phyloP scores from a whole-genome alignment of 176 grass and related monocot species.

The Cymbopogon citratus region DNA sequence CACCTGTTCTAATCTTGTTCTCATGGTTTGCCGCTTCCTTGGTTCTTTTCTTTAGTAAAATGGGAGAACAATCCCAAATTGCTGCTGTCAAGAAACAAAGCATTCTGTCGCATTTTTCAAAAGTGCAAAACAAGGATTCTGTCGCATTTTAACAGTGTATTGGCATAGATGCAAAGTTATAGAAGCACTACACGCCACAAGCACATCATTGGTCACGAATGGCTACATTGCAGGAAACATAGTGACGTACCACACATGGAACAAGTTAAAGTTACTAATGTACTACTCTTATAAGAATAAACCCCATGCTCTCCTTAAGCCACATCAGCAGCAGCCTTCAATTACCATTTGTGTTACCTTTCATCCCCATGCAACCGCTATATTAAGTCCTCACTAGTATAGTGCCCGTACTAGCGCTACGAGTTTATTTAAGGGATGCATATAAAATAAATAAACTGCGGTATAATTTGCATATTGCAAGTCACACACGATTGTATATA shows the following conservation, averaged over 20 bases:
- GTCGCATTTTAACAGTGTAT: not conserved
- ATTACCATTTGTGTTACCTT: no score
- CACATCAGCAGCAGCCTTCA: not conserved
- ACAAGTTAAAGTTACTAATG: no score
- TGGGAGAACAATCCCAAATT: not conserved
- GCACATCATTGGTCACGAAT: not conserved
- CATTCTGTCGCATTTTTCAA: not conserved
- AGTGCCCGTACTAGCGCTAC: no score
- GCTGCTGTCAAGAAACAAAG: not conserved
- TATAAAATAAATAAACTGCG: no score
- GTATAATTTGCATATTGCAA: no score
- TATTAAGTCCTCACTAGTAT: no score
- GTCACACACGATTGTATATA: no score
- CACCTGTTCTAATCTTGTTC: no score
- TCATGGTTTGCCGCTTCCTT: no score
- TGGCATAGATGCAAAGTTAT: not conserved
- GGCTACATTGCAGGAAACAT: not conserved
- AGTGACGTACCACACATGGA: not conserved
- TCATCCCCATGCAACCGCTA: no score
- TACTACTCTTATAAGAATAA: no score
- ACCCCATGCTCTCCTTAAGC: not conserved
- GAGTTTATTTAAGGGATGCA: no score
- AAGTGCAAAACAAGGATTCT: not conserved
- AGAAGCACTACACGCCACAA: not conserved
- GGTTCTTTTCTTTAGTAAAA: not conserved